phyloP scores from a whole-genome alignment of 2,329 filamentous ascomycete species.

The Moelleriella libera region DNA sequence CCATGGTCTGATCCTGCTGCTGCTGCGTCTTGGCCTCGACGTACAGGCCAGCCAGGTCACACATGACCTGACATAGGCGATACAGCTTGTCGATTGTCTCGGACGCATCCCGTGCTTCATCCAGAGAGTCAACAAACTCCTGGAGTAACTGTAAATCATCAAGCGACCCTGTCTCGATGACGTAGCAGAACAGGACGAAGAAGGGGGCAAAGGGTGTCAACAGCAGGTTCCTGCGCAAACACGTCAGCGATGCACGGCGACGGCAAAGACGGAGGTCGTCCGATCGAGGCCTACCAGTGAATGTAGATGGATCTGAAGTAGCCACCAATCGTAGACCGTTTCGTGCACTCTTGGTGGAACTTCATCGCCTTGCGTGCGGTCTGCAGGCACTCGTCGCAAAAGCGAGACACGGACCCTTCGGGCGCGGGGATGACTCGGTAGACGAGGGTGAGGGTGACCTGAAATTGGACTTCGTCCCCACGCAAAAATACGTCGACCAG shows the following conservation, averaged over 20 bases:
- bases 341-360: slow-evolving; percentile 29
- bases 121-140: slow-evolving; percentile 41
- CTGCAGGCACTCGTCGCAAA: slow-evolving; percentile 33
- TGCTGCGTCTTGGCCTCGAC: slow-evolving; percentile 43
- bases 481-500: slow-evolving; percentile 29
- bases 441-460: slow-evolving; percentile 34
- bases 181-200: slow-evolving; percentile 43
- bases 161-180: slow-evolving; percentile 37
- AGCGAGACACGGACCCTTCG: slow-evolving; percentile 25
- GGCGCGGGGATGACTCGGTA: slow-evolving; percentile 36
- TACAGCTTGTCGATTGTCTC: slow-evolving; percentile 46
- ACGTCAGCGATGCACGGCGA: background rate
- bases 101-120: slow-evolving; percentile 34
- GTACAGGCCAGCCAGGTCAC: slow-evolving; percentile 46
- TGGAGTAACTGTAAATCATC: slow-evolving; percentile 39
- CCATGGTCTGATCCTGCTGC: slow-evolving; percentile 28
- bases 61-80: slow-evolving; percentile 47
- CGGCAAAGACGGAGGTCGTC: background rate
- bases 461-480: slow-evolving; percentile 31
- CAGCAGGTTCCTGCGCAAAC: slow-evolving; percentile 28
- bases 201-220: slow-evolving; percentile 45
- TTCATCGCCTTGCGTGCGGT: slow-evolving; percentile 33
- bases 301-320: slow-evolving; percentile 32
- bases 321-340: slow-evolving; percentile 22
- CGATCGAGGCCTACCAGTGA: slow-evolving; percentile 28